Conservation (phyloP, 192 early-diverging fungal species). For the Linnemannia hyalina region DNA sequence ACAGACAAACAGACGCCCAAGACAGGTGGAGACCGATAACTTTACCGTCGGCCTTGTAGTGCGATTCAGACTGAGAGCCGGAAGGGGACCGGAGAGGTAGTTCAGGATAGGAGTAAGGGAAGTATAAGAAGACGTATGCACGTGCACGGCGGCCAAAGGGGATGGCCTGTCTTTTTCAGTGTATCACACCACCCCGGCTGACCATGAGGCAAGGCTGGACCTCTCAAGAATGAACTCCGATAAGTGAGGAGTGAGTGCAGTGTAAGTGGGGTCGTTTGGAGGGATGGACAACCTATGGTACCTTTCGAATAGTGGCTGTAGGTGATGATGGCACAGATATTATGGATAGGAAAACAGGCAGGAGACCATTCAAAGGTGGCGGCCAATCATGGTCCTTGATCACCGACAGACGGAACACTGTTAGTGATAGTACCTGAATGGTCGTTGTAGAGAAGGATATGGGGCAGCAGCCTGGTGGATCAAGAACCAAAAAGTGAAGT, state of each 20-base stretch:
- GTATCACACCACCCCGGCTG: background rate
- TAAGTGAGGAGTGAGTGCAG: background rate
- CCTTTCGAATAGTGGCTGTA: background rate
- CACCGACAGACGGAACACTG: background rate
- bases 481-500: no score
- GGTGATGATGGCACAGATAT: background rate
- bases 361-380: background rate
- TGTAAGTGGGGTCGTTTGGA: background rate
- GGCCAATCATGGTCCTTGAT: background rate
- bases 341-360: background rate
- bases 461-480: no score
- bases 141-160: conserved; percentile 10
- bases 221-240: background rate
- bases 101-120: background rate
- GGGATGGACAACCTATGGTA: background rate
- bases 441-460: background rate
- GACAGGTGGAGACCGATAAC: conserved; percentile 1
- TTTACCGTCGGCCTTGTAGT: background rate
- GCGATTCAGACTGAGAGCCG: background rate
- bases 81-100: background rate
- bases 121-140: background rate
- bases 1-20: background rate
- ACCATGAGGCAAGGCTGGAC: background rate
- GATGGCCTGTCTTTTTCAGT: background rate
- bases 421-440: conserved; percentile 3